Conservation (phyloP, 176 grass and related monocot genomes). For the Juncus effusus region DNA sequence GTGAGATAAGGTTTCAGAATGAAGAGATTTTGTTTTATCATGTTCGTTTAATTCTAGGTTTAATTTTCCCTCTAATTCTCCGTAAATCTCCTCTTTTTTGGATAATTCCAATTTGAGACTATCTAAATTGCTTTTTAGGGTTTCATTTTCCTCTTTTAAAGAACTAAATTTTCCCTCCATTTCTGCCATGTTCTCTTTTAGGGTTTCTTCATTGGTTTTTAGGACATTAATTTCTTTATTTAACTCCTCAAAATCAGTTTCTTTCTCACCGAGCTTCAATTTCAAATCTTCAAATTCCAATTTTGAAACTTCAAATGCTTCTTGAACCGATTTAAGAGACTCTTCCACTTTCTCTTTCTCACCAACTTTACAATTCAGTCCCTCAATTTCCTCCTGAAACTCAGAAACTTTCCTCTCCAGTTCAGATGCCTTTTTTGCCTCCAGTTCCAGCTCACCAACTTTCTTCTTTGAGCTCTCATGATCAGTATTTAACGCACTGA, state of each 20-base stretch:
- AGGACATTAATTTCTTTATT: slow-evolving; percentile 58
- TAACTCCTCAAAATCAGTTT: slow-evolving; percentile 47
- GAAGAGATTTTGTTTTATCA: slow-evolving; percentile 48
- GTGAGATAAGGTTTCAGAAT: slow-evolving; percentile 58
- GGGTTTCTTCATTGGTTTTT: slow-evolving; percentile 53
- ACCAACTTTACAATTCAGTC: slow-evolving; percentile 41
- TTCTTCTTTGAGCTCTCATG: slow-evolving; percentile 52
- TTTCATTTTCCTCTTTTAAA: slow-evolving; percentile 57
- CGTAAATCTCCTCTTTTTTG: slow-evolving; percentile 40
- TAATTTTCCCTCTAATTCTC: slow-evolving; percentile 30
- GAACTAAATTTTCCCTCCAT: slow-evolving; percentile 51
- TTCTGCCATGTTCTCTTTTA: slow-evolving; percentile 49
- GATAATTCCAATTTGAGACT: slow-evolving; percentile 51
- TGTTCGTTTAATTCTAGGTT: slow-evolving; percentile 45
- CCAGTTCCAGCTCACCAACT: slow-evolving; percentile 56
- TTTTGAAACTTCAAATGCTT: slow-evolving; percentile 60
- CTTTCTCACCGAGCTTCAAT: slow-evolving; percentile 61
- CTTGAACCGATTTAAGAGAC: slow-evolving; percentile 49
- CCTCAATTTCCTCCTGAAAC: slow-evolving; percentile 61
- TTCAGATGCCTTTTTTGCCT: slow-evolving; percentile 64
- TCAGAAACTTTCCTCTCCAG: slow-evolving; percentile 57
- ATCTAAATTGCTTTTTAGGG: slow-evolving; percentile 39
- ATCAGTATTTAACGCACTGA: slow-evolving; percentile 41
- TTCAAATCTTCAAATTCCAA: slow-evolving; percentile 59
- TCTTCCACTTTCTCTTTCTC: slow-evolving; percentile 61